Conservation (phyloP, 768 basidiomycete species). For the Flagelloscypha sp. region DNA sequence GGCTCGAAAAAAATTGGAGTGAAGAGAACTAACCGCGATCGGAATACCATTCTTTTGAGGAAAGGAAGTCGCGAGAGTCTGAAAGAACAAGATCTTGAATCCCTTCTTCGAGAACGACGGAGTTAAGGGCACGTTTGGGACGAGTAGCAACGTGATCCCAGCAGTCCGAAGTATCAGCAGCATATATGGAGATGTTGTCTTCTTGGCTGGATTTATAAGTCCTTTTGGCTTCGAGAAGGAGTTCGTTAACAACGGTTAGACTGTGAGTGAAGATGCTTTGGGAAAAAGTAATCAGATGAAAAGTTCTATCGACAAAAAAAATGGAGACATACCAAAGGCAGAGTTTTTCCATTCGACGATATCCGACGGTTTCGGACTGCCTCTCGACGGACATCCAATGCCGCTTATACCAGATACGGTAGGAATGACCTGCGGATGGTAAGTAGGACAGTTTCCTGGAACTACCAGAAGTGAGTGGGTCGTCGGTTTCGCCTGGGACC, state of each 20-base stretch:
- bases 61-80: conserved; percentile 65
- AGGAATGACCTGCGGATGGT: conserved; percentile 30
- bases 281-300: not conserved
- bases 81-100: conserved; percentile 55
- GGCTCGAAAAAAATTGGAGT: too few species aligned
- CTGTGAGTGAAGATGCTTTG: conserved; percentile 42
- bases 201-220: conserved; percentile 44
- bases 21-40: too few species aligned
- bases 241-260: conserved; percentile 36
- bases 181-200: conserved; percentile 43
- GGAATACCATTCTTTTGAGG: conserved; percentile 63
- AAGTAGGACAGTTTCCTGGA: conserved; percentile 30
- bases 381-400: conserved; percentile 16
- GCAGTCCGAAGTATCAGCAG: conserved; percentile 35
- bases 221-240: conserved; percentile 48
- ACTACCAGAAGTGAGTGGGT: conserved; percentile 13
- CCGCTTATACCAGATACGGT: conserved; percentile 41
- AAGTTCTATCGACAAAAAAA: conserved; percentile 6
- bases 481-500: conserved; percentile 10
- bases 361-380: conserved; percentile 9
- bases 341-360: too few species aligned
- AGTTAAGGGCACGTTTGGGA: conserved; percentile 56
- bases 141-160: conserved; percentile 53
- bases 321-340: too few species aligned
- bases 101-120: conserved; percentile 66